Evolutionary conservation across 805 yeast species (phyloP).

Genomic region (Wickerhamomyces rabaulensis): DNA sequence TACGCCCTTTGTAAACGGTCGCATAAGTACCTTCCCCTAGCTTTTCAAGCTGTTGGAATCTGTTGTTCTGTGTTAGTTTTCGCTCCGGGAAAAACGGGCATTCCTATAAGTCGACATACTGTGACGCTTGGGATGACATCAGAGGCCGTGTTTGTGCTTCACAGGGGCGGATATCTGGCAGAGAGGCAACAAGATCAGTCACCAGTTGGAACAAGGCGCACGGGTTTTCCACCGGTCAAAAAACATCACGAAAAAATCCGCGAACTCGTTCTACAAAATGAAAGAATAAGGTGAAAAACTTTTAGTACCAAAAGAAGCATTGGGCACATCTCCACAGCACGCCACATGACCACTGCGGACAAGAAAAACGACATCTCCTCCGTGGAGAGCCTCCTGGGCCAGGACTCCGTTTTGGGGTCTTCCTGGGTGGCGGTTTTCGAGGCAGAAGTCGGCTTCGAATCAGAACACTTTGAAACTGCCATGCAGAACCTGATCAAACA

Average conservation of each 20-base stretch:
- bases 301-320: background rate
- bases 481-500: constrained; percentile 74
- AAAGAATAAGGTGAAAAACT: constrained; percentile 1
- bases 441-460: constrained; percentile 40
- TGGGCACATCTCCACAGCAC: background rate
- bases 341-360: constrained; percentile 1
- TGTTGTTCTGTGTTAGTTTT: constrained; percentile 1
- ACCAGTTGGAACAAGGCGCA: too few relatives aligned
- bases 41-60: constrained; percentile 55
- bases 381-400: constrained; percentile 33
- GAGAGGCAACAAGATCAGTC: too few relatives aligned
- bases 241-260: background rate
- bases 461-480: constrained; percentile 63
- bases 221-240: too few relatives aligned
- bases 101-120: constrained; percentile 13
- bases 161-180: background rate
- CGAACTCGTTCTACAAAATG: background rate
- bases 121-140: constrained; percentile 22
- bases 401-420: constrained; percentile 45
- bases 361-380: constrained; percentile 17
- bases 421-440: constrained; percentile 61
- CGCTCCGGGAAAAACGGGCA: background rate
- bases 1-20: constrained; percentile 94
- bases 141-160: background rate
- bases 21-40: constrained; percentile 96